phyloP scores from a whole-genome alignment of 2,329 filamentous ascomycete genomes.

The Fusarium gaditjirri region DNA sequence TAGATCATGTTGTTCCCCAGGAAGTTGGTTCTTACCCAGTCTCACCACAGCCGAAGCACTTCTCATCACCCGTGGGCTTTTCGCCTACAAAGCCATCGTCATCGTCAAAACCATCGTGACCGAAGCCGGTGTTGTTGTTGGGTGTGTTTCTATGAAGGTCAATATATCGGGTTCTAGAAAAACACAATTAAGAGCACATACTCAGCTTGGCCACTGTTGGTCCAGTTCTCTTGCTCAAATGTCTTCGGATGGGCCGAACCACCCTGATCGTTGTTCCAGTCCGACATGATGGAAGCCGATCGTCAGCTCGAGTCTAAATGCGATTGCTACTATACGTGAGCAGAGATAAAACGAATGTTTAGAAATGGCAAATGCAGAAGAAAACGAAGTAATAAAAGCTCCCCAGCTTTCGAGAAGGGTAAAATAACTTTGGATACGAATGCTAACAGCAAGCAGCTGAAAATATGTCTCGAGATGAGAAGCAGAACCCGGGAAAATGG shows the following conservation, averaged over 20 bases:
- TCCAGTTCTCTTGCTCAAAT: conserved; percentile 7
- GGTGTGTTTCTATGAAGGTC: conserved; percentile 6
- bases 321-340: not conserved
- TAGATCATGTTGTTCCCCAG: not conserved
- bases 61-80: conserved; percentile 11
- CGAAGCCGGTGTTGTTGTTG: conserved; percentile 2
- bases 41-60: conserved; percentile 53
- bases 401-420: not conserved
- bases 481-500: not conserved
- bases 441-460: not conserved
- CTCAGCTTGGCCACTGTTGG: not conserved
- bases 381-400: too few species aligned
- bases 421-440: not conserved
- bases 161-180: not conserved
- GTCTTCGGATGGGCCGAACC: conserved; percentile 2
- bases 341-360: not conserved
- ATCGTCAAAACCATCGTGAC: conserved; percentile 1
- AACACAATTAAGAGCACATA: conserved; percentile 1
- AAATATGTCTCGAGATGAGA: not conserved
- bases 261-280: conserved; percentile 21
- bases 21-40: conserved; percentile 43
- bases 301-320: not conserved
- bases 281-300: conserved; percentile 14
- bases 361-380: not conserved
- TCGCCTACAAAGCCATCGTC: not conserved